Evolutionary conservation across 768 basidiomycete species (phyloP).

Genomic region (Calocybe cyanea): DNA sequence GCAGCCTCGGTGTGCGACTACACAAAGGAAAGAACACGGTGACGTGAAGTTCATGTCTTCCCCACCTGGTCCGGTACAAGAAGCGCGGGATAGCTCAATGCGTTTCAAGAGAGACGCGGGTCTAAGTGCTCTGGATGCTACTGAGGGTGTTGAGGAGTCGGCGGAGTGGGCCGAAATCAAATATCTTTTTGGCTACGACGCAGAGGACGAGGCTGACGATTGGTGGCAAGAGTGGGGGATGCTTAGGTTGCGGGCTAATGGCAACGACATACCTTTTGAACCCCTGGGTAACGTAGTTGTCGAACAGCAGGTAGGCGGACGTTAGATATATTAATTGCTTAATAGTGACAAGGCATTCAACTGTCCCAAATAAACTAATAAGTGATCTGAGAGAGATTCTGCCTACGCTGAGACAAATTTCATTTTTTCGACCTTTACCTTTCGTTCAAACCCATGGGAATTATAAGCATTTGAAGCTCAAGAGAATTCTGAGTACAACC

Average conservation of each 20-base stretch:
- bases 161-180: slow-evolving; percentile 45
- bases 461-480: no score
- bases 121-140: slow-evolving; percentile 11
- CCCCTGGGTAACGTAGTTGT: no score
- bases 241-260: slow-evolving; percentile 33
- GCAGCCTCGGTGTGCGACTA: slow-evolving; percentile 39
- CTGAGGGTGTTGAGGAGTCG: slow-evolving; percentile 10
- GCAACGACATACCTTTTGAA: not conserved
- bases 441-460: no score
- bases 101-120: slow-evolving; percentile 27
- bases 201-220: slow-evolving; percentile 55
- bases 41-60: slow-evolving; percentile 42
- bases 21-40: slow-evolving; percentile 37
- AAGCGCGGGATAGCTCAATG: slow-evolving; percentile 38
- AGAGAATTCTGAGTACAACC: no score
- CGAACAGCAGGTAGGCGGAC: no score
- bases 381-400: no score
- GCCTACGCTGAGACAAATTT: no score
- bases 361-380: no score
- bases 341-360: no score
- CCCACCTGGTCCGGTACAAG: slow-evolving; percentile 37
- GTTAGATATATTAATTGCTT: no score
- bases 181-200: slow-evolving; percentile 49
- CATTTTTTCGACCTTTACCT: no score
- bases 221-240: slow-evolving; percentile 59